Evolutionary conservation across 768 basidiomycete species (phyloP).

Genomic region (Kondoa malvinella): DNA sequence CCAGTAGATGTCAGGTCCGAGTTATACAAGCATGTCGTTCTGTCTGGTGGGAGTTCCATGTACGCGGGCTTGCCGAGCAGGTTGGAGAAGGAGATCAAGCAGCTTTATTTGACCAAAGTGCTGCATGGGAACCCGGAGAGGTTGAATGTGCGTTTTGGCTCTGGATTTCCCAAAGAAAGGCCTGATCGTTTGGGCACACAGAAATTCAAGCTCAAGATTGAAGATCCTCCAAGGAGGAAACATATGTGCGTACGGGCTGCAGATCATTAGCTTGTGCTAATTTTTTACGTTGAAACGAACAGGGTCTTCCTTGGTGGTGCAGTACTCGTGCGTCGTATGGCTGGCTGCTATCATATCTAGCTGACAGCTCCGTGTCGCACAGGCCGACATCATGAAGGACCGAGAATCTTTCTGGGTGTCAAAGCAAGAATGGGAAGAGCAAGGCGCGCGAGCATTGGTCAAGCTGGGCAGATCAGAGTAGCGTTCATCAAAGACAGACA

Average conservation of each 20-base stretch:
- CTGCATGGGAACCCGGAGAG: constrained; percentile 64
- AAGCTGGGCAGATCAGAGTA: constrained; percentile 11
- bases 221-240: constrained; percentile 93
- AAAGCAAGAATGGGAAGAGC: constrained; percentile 19
- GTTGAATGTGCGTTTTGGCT: constrained; percentile 51
- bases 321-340: too few species aligned
- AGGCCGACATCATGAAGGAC: constrained; percentile 82
- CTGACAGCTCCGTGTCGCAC: too few species aligned
- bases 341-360: too few species aligned
- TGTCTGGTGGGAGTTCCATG: constrained; percentile 96
- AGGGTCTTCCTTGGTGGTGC: constrained; percentile 99
- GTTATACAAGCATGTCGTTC: constrained; percentile 92
- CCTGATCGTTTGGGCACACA: constrained; percentile 31
- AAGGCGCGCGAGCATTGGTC: constrained; percentile 15
- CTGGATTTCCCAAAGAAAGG: neutral
- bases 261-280: too few species aligned
- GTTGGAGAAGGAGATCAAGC: constrained; percentile 98
- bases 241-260: constrained; percentile 32
- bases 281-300: too few species aligned
- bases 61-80: constrained; percentile 93
- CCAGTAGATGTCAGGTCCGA: constrained; percentile 77
- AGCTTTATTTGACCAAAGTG: constrained; percentile 85
- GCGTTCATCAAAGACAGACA: neutral
- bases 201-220: constrained; percentile 99
- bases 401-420: constrained; percentile 52